These are phyloP conservation scores for Yamadazyma dushanensis DNA, from an alignment of 1,139 yeast species.

Conservation along the genomic window DNA sequence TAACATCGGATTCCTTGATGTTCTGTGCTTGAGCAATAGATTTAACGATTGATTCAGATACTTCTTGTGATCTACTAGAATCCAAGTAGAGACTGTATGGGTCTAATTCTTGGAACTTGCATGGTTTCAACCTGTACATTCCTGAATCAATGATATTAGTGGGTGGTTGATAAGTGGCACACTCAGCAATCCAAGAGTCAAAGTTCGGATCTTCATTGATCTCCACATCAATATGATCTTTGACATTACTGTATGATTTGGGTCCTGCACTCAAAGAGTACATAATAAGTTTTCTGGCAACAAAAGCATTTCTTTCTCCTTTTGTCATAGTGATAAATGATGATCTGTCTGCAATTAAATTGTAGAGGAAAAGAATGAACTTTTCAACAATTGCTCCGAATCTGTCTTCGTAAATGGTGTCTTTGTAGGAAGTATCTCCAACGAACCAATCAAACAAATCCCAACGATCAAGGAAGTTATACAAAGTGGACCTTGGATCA, in stretches of 20 bases:
- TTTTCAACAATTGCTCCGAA: constrained; percentile 51
- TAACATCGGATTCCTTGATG: constrained; percentile 38
- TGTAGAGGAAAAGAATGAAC: constrained; percentile 56
- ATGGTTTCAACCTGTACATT: constrained; percentile 45
- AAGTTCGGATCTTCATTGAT: constrained; percentile 34
- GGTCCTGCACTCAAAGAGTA: constrained; percentile 56
- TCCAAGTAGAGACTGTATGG: constrained; percentile 40
- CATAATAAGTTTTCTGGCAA: constrained; percentile 38
- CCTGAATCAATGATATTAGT: constrained; percentile 42
- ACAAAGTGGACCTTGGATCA: constrained; percentile 40
- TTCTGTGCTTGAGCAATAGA: constrained; percentile 27
- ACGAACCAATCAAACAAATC: constrained; percentile 55
- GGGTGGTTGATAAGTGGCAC: constrained; percentile 46
- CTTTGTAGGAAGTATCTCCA: constrained; percentile 32
- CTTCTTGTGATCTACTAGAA: constrained; percentile 33
- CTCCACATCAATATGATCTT: constrained; percentile 36
- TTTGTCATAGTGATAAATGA: constrained; percentile 34
- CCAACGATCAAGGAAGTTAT: constrained; percentile 60
- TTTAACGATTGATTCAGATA: constrained; percentile 31
- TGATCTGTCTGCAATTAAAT: constrained; percentile 54
- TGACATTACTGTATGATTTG: constrained; percentile 51
- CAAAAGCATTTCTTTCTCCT: constrained; percentile 23
- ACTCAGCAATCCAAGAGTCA: constrained; percentile 36
- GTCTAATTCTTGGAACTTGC: constrained; percentile 33
- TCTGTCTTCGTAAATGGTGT: constrained; percentile 60